Conservation (phyloP, 345 rosid species). For the Hypericum perforatum region DNA sequence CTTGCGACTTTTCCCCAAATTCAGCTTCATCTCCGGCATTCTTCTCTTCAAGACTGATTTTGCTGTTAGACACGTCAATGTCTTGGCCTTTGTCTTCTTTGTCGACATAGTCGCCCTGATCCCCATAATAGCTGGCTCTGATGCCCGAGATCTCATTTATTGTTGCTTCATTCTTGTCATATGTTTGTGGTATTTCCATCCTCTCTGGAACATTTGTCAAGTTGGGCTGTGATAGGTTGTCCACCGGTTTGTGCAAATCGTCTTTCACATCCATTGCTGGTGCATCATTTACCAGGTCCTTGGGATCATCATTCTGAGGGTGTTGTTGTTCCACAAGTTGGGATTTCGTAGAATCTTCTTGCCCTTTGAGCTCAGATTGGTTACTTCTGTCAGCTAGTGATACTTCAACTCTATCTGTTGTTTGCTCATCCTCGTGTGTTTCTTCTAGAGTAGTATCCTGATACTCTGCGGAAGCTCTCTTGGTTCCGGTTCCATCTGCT, state of each 20-base stretch:
- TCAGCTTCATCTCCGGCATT: constrained; percentile 7
- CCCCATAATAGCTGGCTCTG: constrained; percentile 4
- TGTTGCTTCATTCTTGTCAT: background rate
- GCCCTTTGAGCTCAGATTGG: too few relatives aligned
- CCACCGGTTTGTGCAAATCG: background rate
- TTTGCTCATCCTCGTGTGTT: too few relatives aligned
- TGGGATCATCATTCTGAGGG: too few relatives aligned
- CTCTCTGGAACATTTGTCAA: too few relatives aligned
- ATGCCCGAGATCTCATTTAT: constrained; percentile 2
- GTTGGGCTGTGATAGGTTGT: constrained; percentile 2
- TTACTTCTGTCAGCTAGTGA: too few relatives aligned
- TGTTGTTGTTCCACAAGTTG: too few relatives aligned
- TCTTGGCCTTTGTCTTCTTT: constrained; percentile 14
- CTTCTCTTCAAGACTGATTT: constrained; percentile 4
- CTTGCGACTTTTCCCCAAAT: constrained; percentile 4
- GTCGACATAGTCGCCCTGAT: background rate
- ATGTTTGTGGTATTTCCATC: too few relatives aligned
- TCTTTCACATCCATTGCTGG: too few relatives aligned
- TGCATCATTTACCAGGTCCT: too few relatives aligned
- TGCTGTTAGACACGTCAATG: background rate
- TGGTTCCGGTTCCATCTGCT: background rate
- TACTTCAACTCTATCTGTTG: too few relatives aligned
- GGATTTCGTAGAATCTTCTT: too few relatives aligned
- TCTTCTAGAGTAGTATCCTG: too few relatives aligned
- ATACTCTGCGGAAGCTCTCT: constrained; percentile 7